Conservation (phyloP, 116 monocot species). For the Phalaenopsis hybrid region DNA sequence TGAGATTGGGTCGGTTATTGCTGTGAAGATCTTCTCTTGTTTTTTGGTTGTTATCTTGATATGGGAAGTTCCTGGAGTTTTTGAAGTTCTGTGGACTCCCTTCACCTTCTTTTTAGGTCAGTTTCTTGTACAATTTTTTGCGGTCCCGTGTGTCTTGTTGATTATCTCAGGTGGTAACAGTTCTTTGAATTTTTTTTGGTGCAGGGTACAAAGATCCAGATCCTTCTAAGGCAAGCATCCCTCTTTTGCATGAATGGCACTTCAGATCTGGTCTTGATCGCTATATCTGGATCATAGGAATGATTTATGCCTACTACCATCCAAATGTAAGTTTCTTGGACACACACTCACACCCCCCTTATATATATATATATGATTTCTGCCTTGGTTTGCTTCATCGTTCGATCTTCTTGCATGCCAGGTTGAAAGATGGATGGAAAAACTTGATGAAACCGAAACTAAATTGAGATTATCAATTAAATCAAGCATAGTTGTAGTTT, state of each 20-base stretch:
- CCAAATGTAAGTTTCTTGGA: slow-evolving; percentile 57
- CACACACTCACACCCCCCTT: neutral
- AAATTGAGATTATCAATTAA: slow-evolving; percentile 55
- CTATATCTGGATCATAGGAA: slow-evolving; percentile 97
- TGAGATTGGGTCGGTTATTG: slow-evolving; percentile 36
- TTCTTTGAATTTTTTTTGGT: slow-evolving; percentile 2
- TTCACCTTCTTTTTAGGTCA: slow-evolving; percentile 32
- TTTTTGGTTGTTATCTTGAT: slow-evolving; percentile 40
- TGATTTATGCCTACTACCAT: slow-evolving; percentile 96
- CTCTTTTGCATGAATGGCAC: slow-evolving; percentile 83
- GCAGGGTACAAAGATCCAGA: slow-evolving; percentile 44
- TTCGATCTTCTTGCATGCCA: slow-evolving; percentile 16
- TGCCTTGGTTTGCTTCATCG: neutral
- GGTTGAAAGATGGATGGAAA: slow-evolving; percentile 99
- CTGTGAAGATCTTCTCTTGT: slow-evolving; percentile 30
- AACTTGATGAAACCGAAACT: slow-evolving; percentile 80
- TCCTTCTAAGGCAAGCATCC: slow-evolving; percentile 49
- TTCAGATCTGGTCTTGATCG: slow-evolving; percentile 93
- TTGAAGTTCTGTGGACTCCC: slow-evolving; percentile 40
- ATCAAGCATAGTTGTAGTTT: slow-evolving; percentile 49
- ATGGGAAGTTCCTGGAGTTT: slow-evolving; percentile 53
- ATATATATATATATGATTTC: neutral
- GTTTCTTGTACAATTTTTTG: neutral
- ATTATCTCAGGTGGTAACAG: neutral
- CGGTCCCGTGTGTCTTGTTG: neutral